Evolutionary conservation across 1,139 yeast genomes (phyloP).

Genomic region (Diutina neorugosa): DNA sequence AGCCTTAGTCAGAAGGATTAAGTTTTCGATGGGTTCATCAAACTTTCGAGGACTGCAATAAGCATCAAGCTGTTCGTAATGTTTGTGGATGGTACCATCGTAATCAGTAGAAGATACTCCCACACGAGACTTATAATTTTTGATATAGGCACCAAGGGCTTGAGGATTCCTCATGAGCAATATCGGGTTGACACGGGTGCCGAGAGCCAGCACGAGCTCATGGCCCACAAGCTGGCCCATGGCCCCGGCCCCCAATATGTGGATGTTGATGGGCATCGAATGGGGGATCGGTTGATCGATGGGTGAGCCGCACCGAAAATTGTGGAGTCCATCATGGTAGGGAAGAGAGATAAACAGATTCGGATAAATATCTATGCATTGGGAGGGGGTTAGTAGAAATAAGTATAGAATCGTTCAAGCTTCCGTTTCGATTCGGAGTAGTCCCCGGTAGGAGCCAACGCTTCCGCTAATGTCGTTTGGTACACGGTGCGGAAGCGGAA

Average conservation of each 20-base stretch:
- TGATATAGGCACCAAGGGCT: conserved; percentile 26
- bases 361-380: neutral
- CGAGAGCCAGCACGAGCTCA: conserved; percentile 16
- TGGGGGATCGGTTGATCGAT: neutral
- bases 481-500: neutral
- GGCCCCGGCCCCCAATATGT: conserved; percentile 34
- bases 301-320: neutral
- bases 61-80: conserved; percentile 8
- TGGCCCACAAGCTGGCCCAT: conserved; percentile 29
- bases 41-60: conserved; percentile 5
- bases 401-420: neutral
- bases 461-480: neutral
- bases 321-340: neutral
- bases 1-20: conserved; percentile 55
- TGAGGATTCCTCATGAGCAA: conserved; percentile 28
- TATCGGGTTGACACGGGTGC: conserved; percentile 10
- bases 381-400: neutral
- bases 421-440: neutral
- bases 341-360: neutral
- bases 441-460: neutral
- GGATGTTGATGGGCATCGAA: conserved; percentile 13
- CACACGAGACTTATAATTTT: conserved; percentile 23
- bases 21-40: conserved; percentile 27
- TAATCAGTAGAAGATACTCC: conserved; percentile 14
- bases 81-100: conserved; percentile 8